Conservation (phyloP, 345 rosid genomes). For the Populus nigra region DNA sequence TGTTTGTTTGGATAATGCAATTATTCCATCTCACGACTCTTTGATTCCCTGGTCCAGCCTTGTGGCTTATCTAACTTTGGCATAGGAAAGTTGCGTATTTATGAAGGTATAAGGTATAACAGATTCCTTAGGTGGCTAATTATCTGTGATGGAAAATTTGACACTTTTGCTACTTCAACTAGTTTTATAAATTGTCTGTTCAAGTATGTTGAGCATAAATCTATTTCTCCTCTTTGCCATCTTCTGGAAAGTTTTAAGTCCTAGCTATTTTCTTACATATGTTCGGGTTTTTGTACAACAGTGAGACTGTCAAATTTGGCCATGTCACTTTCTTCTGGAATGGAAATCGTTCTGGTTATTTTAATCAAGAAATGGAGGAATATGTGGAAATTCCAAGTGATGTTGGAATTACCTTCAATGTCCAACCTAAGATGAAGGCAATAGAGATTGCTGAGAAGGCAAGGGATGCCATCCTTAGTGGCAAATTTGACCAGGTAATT, state of each 20-base stretch:
- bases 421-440: constrained; percentile 94
- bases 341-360: constrained; percentile 92
- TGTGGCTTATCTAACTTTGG: background rate
- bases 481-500: constrained; percentile 80
- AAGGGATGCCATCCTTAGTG: constrained; percentile 75
- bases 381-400: constrained; percentile 96
- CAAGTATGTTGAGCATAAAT: background rate
- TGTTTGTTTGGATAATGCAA: background rate
- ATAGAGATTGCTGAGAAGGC: constrained; percentile 84
- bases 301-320: constrained; percentile 97
- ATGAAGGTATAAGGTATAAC: background rate
- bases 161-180: background rate
- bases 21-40: background rate
- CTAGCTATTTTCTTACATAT: background rate
- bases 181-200: background rate
- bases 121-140: background rate
- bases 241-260: background rate
- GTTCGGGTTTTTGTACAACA: constrained; percentile 21
- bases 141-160: background rate
- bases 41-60: background rate
- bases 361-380: constrained; percentile 68
- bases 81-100: background rate
- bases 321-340: constrained; percentile 99
- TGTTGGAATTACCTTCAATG: constrained; percentile 84
- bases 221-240: background rate